Evolutionary conservation across 1,284 basidiomycete species (phyloP), one percentile per base, ranked within the genome.

Genomic region (Tausonia pullulans): DNA sequence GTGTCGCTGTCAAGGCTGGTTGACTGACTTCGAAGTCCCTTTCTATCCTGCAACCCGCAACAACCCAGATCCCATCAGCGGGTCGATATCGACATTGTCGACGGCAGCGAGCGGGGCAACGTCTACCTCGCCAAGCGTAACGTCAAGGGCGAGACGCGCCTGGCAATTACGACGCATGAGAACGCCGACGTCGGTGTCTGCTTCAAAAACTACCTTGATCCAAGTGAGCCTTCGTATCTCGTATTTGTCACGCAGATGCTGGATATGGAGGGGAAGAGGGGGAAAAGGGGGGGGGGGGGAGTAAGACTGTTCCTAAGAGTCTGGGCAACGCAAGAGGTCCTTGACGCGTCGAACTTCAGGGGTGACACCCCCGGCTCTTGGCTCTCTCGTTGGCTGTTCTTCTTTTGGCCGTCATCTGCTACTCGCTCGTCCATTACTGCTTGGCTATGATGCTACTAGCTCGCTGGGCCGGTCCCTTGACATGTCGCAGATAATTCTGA

Each of bases 151-250:
- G 95, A 98, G 81, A 91, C 93, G 16, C 81, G 95, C 69, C 81
- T 98, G 68, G 96, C 95, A 4, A 84, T 98, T 71, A 98, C 95
- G 14, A 88, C 93, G 11, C 95, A 98, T 76, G 83, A 85, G 45
- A 88, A 94, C 61, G 93, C 90, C 3, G 93, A 98, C 73, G 84
- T 98, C 5, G 95, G 95, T 0, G 92, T 98, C 1, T 98, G 95
- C 79, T 84, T 98, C 74, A 87, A 80, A 74, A 98, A 98, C 74
- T 79, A 82, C 60, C 72, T 92, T 62, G 83, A 86, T 59, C 77
- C 81, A 63, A 80, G 90, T 91, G 69, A 69, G 87, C 83, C 16
- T 43, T 16, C 54, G 14, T 45, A 27, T 27, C 27, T 27, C 27
- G 27, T 27, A 27, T 27, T 27, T 27, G 1, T 27, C 27, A 27